Evolutionary conservation across 768 basidiomycete species (phyloP).

Genomic region (Suillus ampliporus): DNA sequence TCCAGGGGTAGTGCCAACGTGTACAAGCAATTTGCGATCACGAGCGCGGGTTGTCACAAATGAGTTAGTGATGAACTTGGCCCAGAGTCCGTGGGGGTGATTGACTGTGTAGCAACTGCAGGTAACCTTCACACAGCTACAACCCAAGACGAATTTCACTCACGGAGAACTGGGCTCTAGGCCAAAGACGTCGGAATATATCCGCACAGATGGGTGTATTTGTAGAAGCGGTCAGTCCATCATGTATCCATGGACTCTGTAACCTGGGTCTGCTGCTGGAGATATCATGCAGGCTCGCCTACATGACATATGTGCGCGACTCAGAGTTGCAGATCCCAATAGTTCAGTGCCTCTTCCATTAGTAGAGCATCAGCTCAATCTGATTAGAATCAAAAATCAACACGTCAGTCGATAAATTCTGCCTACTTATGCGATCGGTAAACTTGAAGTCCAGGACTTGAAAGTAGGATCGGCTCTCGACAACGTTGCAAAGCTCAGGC

Average conservation of each 20-base stretch:
- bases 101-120: no score
- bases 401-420: not conserved
- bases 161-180: no score
- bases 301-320: slow-evolving; percentile 45
- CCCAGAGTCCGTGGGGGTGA: no score
- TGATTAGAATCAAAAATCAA: slow-evolving; percentile 21
- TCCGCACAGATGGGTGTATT: no score
- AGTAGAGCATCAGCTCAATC: not conserved
- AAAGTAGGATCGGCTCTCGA: slow-evolving; percentile 48
- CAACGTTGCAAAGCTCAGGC: not conserved
- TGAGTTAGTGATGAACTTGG: no score
- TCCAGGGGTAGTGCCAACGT: not conserved
- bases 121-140: no score
- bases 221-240: not conserved
- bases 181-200: no score
- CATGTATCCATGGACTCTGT: slow-evolving; percentile 45
- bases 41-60: no score
- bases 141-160: no score
- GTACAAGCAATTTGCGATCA: not conserved
- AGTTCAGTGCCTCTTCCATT: not conserved
- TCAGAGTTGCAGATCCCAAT: no score
- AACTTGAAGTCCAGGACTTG: slow-evolving; percentile 61
- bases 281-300: slow-evolving; percentile 55
- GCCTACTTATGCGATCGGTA: slow-evolving; percentile 48
- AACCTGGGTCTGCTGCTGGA: slow-evolving; percentile 65